phyloP scores from a whole-genome alignment of 495 filamentous ascomycete species.

The Neurospora intermedia region DNA sequence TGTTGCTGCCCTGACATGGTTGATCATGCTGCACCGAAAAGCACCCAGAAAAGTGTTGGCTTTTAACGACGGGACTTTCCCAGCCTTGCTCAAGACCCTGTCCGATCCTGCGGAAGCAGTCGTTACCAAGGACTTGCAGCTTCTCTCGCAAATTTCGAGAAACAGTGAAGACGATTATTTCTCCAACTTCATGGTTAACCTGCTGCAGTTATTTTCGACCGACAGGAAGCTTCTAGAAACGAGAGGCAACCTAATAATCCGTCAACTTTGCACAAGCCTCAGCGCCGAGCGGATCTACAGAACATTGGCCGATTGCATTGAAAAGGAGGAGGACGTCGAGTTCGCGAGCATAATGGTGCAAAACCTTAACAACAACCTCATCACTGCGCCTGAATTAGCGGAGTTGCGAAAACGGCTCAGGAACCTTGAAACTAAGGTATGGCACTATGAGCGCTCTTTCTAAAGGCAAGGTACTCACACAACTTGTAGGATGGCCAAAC shows the following conservation, averaged over 20 bases:
- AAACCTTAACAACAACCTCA: conserved; percentile 97
- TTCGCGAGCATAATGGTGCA: conserved; percentile 99
- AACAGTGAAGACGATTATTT: conserved; percentile 98
- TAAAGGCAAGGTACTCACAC: conserved; percentile 9
- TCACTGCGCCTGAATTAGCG: conserved; percentile 88
- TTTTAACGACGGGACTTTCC: conserved; percentile 95
- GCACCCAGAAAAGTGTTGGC: conserved; percentile 88
- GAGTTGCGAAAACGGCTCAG: conserved; percentile 83
- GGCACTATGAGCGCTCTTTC: not conserved
- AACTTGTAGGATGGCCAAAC: conserved; percentile 68
- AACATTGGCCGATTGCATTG: conserved; percentile 89
- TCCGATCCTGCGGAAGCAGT: conserved; percentile 94
- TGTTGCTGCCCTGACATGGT: conserved; percentile 87
- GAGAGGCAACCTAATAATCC: conserved; percentile 89
- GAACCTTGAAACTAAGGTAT: conserved; percentile 77
- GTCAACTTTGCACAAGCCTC: conserved; percentile 85
- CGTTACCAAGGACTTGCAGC: conserved; percentile 87
- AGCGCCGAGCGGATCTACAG: conserved; percentile 94
- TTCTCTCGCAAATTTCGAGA: conserved; percentile 89
- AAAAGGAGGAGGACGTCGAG: conserved; percentile 96
- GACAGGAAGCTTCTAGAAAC: conserved; percentile 86
- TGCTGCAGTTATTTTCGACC: conserved; percentile 89
- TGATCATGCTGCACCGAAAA: conserved; percentile 94
- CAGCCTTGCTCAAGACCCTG: conserved; percentile 88
- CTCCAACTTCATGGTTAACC: conserved; percentile 93